Base-by-base conservation (phyloP, 129 eudicot genomes). In the Flaveria brownii region DNA sequence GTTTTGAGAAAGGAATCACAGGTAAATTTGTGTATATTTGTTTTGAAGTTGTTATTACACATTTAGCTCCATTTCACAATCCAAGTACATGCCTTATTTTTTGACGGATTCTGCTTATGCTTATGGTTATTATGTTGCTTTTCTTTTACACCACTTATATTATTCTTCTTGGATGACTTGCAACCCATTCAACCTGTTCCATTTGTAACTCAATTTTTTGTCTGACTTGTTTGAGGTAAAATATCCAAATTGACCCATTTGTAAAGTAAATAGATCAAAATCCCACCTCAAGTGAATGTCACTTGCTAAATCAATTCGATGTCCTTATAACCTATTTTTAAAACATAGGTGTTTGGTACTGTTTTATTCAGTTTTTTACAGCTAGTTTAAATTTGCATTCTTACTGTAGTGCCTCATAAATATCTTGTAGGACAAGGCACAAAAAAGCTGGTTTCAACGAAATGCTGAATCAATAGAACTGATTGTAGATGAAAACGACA, bases 1-100 rank as follows among this genome's bases (percentile, higher is more conserved):
- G 88, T 94, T 85, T 39, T 59, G 70, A 76, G 97, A 14, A 94
- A 88, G 83, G 93, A 87, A 23, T 87, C 97, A 71, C 92, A 91
- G 98, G 97, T 87, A 73, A 46, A 70, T 59, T 16, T 61, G 3
- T 18, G n/a, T 68, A 10, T 52, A 11, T 23, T 45, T 60, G 39
- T 17, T 57, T 14, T 59, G 2, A 2, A 47, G 26, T 67, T 61
- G 64, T 23, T 13, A 82, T 71, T 65, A 61, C 42, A 62, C 57
- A 39, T 64, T 74, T 47, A 72, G 68, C 71, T 70, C 64, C 66
- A 47, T 46, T 14, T 70, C 74, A 47, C 33, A 5, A 55, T 72
- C 33, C 12, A 33, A 13, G 56, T 70, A 51, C 7, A 51, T 51
- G 12, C 16, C 26, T 33, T 30, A 26, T 51, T 8, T 10, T 23